phyloP scores from a whole-genome alignment of 306 rosid genomes.

The Cicer arietinum region DNA sequence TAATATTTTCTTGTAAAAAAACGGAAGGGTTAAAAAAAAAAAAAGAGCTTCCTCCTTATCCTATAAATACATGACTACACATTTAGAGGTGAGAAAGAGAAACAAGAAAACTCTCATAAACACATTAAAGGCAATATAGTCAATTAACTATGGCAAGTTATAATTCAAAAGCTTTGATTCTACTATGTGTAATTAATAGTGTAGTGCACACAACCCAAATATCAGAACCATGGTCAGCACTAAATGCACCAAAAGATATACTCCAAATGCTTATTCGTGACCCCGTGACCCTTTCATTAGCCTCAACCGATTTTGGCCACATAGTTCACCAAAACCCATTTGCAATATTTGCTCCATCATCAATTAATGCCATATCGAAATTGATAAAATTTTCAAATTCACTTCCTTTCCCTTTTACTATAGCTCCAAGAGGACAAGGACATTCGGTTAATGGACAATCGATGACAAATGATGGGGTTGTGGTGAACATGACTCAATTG shows the following conservation, averaged over 20 bases:
- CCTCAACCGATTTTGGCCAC: conserved; percentile 77
- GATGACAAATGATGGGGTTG: conserved; percentile 69
- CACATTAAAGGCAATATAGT: conserved; percentile 24
- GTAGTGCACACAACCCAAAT: not conserved
- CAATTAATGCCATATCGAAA: conserved; percentile 50
- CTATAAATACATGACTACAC: conserved; percentile 36
- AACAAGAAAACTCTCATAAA: conserved; percentile 9
- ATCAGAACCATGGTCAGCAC: conserved; percentile 39
- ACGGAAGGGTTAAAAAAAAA: not conserved
- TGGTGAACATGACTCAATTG: conserved; percentile 71
- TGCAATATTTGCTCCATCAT: conserved; percentile 58
- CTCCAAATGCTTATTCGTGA: conserved; percentile 52
- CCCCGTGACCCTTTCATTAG: conserved; percentile 46
- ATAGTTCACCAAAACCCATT: conserved; percentile 49
- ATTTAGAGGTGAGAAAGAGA: not conserved
- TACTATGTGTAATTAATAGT: conserved; percentile 36
- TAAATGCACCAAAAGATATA: conserved; percentile 47
- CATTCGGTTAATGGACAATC: conserved; percentile 87
- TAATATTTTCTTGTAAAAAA: no score
- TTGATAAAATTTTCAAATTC: conserved; percentile 55
- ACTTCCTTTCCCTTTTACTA: conserved; percentile 46
- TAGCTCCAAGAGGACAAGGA: conserved; percentile 77
- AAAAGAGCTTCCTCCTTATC: not conserved
- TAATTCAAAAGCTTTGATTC: conserved; percentile 7
- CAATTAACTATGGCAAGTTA: conserved; percentile 14